These are phyloP conservation scores for Penicillium samsonianum DNA, from an alignment of 495 filamentous ascomycete genomes.

Conservation along the genomic window DNA sequence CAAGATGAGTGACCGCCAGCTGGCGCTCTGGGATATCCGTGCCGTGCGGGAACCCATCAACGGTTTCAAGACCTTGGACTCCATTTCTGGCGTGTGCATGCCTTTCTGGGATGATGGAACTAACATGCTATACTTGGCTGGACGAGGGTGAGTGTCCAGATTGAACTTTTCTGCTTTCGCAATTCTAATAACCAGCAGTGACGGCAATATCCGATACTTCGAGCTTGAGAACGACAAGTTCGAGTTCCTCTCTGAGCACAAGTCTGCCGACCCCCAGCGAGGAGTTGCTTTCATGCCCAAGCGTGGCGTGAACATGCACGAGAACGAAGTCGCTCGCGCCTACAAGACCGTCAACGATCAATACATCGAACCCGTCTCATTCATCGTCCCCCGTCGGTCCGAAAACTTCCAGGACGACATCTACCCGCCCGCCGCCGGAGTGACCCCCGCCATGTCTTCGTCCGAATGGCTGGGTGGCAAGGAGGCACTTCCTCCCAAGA, in stretches of 20 bases:
- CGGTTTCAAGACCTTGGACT: conserved; percentile 84
- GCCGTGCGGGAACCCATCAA: conserved; percentile 77
- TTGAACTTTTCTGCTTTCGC: not conserved
- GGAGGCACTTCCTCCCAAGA: conserved; percentile 79
- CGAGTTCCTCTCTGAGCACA: conserved; percentile 93
- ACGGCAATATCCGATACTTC: conserved; percentile 98
- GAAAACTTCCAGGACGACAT: conserved; percentile 98
- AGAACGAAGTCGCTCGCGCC: conserved; percentile 93
- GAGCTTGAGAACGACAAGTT: conserved; percentile 98
- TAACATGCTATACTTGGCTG: conserved; percentile 88
- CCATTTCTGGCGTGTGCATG: conserved; percentile 97
- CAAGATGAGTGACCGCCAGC: conserved; percentile 94
- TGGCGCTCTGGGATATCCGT: conserved; percentile 93
- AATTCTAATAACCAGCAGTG: conserved; percentile 52
- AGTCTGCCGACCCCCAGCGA: conserved; percentile 90
- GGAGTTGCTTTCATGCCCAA: conserved; percentile 95
- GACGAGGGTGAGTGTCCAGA: conserved; percentile 74
- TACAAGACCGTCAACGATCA: conserved; percentile 95
- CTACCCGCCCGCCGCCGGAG: conserved; percentile 78
- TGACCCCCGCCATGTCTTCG: conserved; percentile 75
- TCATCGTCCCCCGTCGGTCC: conserved; percentile 92
- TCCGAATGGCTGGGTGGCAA: conserved; percentile 86
- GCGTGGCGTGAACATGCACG: conserved; percentile 91
- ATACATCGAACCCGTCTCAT: conserved; percentile 95
- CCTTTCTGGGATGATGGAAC: conserved; percentile 99